Percentiles rank a stretch among this genome's conserved stretches.
phyloP scores from a whole-genome alignment of 306 rosid species.

The Notholithocarpus densiflorus region DNA sequence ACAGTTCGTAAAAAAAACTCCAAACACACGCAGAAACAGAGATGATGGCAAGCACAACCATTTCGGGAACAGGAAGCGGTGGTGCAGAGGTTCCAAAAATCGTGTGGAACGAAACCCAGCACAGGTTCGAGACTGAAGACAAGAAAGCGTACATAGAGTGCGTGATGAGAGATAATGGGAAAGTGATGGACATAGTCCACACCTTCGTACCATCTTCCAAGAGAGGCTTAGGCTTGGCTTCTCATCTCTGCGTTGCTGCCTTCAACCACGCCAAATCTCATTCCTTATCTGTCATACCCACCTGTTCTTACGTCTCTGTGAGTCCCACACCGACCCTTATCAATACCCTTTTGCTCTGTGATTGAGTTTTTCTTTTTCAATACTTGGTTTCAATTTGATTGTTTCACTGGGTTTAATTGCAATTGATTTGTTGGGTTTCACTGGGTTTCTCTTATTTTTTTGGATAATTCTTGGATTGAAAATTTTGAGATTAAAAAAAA shows the following conservation, averaged over 20 bases:
- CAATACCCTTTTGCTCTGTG: background rate
- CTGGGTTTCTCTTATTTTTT: background rate
- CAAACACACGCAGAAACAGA: background rate
- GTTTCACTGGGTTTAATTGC: background rate
- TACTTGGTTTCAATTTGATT: background rate
- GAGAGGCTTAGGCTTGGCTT: conserved; percentile 83
- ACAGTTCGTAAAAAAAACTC: no score
- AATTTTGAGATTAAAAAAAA: no score
- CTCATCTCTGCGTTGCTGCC: conserved; percentile 73
- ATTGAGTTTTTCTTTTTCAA: background rate
- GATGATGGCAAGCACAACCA: conserved; percentile 36
- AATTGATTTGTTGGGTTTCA: background rate
- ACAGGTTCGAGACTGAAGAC: conserved; percentile 81
- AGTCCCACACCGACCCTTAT: conserved; percentile 18
- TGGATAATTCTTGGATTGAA: background rate
- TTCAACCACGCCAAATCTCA: conserved; percentile 65
- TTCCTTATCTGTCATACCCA: conserved; percentile 58
- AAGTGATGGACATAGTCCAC: conserved; percentile 73
- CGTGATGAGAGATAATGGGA: conserved; percentile 40
- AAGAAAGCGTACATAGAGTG: conserved; percentile 67
- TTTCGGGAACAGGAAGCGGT: conserved; percentile 12
- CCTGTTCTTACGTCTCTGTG: conserved; percentile 87
- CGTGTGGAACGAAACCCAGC: conserved; percentile 51
- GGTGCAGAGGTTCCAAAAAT: conserved; percentile 37
- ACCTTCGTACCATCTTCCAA: conserved; percentile 83